phyloP scores from a whole-genome alignment of 202 grass and related monocot genomes.

The Carex arenaria region DNA sequence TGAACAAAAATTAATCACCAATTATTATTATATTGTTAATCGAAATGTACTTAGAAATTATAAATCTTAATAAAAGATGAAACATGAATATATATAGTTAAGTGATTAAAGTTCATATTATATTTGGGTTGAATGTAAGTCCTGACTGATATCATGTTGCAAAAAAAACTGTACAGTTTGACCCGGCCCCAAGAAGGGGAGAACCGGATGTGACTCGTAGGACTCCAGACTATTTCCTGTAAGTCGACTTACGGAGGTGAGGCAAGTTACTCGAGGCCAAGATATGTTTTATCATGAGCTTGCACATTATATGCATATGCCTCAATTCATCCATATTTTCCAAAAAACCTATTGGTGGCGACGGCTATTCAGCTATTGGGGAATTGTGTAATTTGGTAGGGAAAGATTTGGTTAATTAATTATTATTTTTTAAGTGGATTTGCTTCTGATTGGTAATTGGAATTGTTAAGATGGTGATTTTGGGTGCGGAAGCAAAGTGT shows the following conservation, averaged over 20 bases:
- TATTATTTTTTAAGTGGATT: conserved; percentile 27
- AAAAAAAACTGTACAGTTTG: conserved; percentile 30
- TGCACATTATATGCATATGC: conserved; percentile 6
- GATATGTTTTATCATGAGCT: conserved; percentile 14
- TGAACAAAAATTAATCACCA: too few relatives aligned
- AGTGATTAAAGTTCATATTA: neutral
- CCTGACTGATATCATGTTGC: neutral
- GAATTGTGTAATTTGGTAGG: conserved; percentile 29
- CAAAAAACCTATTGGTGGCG: conserved; percentile 15
- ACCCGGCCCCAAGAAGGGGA: conserved; percentile 33
- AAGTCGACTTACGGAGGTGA: conserved; percentile 15
- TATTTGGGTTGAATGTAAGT: neutral
- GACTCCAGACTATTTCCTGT: conserved; percentile 41
- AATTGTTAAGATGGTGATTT: conserved; percentile 18
- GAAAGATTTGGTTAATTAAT: conserved; percentile 29
- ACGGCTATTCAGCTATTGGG: neutral
- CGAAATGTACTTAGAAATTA: too few relatives aligned
- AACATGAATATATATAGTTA: too few relatives aligned
- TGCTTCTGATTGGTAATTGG: conserved; percentile 18
- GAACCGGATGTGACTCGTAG: conserved; percentile 39
- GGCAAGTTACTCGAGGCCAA: conserved; percentile 10
- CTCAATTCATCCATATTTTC: neutral
- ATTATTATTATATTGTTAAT: too few relatives aligned
- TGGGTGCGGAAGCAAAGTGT: conserved; percentile 11
- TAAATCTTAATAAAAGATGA: too few relatives aligned